These are phyloP conservation scores for Malus asiatica DNA, from an alignment of 306 rosid genomes.

Conservation along the genomic window DNA sequence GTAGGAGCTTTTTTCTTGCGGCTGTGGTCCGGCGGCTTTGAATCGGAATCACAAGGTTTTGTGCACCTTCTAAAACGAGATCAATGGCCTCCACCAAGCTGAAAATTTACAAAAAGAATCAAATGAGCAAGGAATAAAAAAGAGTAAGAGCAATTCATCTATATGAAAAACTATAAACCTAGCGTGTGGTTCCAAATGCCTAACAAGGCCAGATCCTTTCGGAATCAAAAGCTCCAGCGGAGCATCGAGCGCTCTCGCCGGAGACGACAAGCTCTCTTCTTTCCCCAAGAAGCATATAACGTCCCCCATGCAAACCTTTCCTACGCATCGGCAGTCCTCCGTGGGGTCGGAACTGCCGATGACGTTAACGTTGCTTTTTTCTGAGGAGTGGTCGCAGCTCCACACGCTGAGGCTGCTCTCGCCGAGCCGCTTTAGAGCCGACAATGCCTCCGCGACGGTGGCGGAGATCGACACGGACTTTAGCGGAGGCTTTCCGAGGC, in stretches of 20 bases:
- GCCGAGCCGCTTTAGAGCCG: constrained; percentile 35
- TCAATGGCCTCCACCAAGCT: constrained; percentile 70
- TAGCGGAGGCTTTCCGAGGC: constrained; percentile 82
- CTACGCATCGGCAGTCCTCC: constrained; percentile 48
- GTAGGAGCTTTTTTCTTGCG: constrained; percentile 21
- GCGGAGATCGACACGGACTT: constrained; percentile 40
- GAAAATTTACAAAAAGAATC: background rate
- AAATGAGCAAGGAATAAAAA: background rate
- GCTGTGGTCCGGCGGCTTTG: constrained; percentile 1
- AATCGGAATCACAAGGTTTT: constrained; percentile 63
- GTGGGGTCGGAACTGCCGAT: background rate
- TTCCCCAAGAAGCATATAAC: constrained; percentile 50
- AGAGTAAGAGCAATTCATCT: background rate
- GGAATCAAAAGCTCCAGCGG: constrained; percentile 39
- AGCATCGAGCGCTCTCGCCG: constrained; percentile 49
- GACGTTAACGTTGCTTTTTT: background rate
- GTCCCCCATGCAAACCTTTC: constrained; percentile 58
- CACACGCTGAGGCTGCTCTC: constrained; percentile 56
- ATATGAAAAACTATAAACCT: constrained; percentile 24
- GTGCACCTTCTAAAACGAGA: constrained; percentile 57
- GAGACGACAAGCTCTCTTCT: constrained; percentile 35
- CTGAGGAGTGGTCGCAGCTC: constrained; percentile 57
- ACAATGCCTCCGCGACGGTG: constrained; percentile 58
- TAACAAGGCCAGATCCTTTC: constrained; percentile 19
- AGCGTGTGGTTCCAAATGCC: constrained; percentile 57